Evolutionary conservation across 257 asterid genomes (phyloP).

Genomic region (Solanum dulcamara): DNA sequence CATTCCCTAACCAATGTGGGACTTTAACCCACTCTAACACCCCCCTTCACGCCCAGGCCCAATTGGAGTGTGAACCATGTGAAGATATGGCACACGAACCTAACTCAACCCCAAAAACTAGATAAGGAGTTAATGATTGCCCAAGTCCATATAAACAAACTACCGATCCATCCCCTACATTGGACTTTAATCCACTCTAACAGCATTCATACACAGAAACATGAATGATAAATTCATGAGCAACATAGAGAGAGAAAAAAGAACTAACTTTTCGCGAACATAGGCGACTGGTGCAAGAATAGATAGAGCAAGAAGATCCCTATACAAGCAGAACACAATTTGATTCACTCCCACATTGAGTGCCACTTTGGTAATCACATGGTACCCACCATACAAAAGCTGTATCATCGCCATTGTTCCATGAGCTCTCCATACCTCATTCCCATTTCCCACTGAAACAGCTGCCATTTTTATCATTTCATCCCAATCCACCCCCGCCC

Average conservation of each 20-base stretch:
- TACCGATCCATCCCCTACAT: no score
- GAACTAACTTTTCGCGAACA: constrained; percentile 71
- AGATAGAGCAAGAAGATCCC: constrained; percentile 83
- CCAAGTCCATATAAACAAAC: no score
- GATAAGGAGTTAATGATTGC: no score
- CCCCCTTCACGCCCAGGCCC: no score
- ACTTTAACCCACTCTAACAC: no score
- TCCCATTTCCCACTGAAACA: constrained; percentile 1
- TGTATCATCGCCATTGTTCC: constrained; percentile 80
- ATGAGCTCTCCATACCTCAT: constrained; percentile 59
- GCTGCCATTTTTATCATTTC: constrained; percentile 34
- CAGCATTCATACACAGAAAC: not conserved
- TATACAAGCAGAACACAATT: constrained; percentile 75
- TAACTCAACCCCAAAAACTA: no score
- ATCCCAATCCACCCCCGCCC: not conserved
- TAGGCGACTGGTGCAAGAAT: constrained; percentile 91
- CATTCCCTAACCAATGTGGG: no score
- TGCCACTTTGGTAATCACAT: constrained; percentile 89
- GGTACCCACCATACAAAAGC: constrained; percentile 75
- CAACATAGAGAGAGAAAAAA: not conserved
- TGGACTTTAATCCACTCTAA: no score
- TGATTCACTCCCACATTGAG: constrained; percentile 90
- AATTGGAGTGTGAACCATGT: no score
- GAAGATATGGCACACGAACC: no score
- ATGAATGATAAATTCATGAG: not conserved